Evolutionary conservation across 1,139 yeast species (phyloP).

Genomic region (Zygosaccharomyces pseudobailii): DNA sequence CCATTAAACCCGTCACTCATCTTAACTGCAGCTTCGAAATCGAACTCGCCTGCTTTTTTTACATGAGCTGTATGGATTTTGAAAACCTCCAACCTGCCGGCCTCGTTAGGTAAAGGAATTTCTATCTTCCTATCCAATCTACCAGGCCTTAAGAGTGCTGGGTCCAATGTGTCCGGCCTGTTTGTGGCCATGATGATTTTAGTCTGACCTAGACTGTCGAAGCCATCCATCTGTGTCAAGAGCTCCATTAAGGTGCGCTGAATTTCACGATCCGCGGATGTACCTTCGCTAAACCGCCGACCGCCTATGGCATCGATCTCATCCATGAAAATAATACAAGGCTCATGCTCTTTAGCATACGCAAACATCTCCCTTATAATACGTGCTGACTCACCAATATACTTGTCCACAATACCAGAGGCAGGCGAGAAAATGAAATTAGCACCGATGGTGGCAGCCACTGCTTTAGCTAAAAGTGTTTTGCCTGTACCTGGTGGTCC

Average conservation of each 20-base stretch:
- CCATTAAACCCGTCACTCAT: constrained; percentile 99
- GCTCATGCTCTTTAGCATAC: constrained; percentile 97
- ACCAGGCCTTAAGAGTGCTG: constrained; percentile 98
- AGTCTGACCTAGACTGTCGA: constrained; percentile 94
- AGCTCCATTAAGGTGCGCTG: constrained; percentile 98
- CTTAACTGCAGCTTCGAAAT: constrained; percentile 93
- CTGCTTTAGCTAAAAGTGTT: constrained; percentile 93
- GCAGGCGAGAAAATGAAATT: constrained; percentile 98
- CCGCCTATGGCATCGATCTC: constrained; percentile 99
- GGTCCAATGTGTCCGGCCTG: constrained; percentile 97
- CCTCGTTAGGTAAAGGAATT: constrained; percentile 94
- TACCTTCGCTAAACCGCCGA: constrained; percentile 95
- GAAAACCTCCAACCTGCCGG: constrained; percentile 89
- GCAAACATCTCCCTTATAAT: constrained; percentile 98
- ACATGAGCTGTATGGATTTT: constrained; percentile 89
- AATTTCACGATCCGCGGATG: constrained; percentile 97
- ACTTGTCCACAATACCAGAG: constrained; percentile 96
- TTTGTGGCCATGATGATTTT: constrained; percentile 99
- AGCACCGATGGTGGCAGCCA: constrained; percentile 98
- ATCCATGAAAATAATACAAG: constrained; percentile 98
- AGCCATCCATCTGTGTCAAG: constrained; percentile 98
- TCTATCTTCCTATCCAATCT: constrained; percentile 97
- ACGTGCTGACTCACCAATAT: constrained; percentile 97
- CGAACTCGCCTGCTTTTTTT: constrained; percentile 90
- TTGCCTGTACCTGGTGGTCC: constrained; percentile 99